Percentiles rank a stretch among this genome's conserved stretches.
phyloP scores from a whole-genome alignment of 2,329 filamentous ascomycete species.

The Botrytis elliptica region DNA sequence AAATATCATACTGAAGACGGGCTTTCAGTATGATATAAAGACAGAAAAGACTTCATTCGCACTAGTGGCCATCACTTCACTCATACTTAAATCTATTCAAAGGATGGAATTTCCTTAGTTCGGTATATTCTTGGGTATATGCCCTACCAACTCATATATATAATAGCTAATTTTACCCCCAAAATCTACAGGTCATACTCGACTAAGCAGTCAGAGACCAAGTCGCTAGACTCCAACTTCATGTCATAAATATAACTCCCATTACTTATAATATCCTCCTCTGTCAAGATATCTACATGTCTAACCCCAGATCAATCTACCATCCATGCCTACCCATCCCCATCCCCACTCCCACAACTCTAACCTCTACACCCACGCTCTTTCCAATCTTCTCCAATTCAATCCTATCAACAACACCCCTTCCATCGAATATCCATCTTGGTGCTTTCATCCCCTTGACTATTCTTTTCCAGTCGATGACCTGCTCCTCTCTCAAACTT shows the following conservation, averaged over 20 bases:
- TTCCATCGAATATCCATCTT: conserved; percentile 51
- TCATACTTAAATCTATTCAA: background rate
- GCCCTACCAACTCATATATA: background rate
- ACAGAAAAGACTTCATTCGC: background rate
- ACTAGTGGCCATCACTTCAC: background rate
- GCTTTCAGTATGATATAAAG: background rate
- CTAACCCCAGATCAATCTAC: background rate
- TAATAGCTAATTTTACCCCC: background rate
- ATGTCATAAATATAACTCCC: background rate
- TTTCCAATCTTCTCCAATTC: conserved; percentile 36
- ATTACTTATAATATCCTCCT: background rate
- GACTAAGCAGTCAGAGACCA: background rate
- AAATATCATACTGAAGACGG: background rate
- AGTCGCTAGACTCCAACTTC: background rate
- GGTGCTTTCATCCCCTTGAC: conserved; percentile 47
- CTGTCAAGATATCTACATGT: background rate
- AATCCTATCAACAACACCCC: conserved; percentile 36
- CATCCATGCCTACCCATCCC: conserved; percentile 11
- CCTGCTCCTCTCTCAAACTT: conserved; percentile 20
- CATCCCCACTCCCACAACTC: conserved; percentile 28
- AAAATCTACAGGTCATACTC: background rate
- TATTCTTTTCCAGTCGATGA: conserved; percentile 48
- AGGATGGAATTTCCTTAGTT: background rate
- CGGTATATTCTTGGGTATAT: background rate
- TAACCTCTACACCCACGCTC: conserved; percentile 24